Evolutionary conservation across 164 flowering plant genomes (phyloP).

Genomic region (Piper longum): DNA sequence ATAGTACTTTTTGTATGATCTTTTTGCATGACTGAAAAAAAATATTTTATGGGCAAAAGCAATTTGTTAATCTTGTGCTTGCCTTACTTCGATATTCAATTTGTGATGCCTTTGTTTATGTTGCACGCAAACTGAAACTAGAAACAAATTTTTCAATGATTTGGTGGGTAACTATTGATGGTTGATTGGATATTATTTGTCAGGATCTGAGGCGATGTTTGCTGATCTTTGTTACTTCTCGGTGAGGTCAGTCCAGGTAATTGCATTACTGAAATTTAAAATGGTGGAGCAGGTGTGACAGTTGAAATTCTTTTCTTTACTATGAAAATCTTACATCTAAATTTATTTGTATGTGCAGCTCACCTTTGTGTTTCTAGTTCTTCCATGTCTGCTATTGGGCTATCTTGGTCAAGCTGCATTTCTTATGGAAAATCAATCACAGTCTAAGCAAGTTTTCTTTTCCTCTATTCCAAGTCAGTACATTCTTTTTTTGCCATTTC

Average conservation of each 20-base stretch:
- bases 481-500: neutral
- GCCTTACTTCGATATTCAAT: no score
- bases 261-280: neutral
- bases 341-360: conserved; percentile 39
- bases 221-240: conserved; percentile 98
- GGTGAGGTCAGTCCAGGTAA: conserved; percentile 89
- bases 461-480: conserved; percentile 64
- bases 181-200: neutral
- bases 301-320: neutral
- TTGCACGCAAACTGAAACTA: no score
- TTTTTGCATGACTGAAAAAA: no score
- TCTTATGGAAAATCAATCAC: conserved; percentile 54
- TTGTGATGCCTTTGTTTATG: neutral
- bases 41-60: no score
- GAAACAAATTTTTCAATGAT: neutral
- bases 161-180: neutral
- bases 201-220: conserved; percentile 99
- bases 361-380: conserved; percentile 79
- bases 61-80: no score
- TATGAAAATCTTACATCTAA: neutral
- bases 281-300: neutral
- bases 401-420: conserved; percentile 99
- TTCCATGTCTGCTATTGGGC: conserved; percentile 94
- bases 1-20: no score
- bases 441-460: conserved; percentile 55